Evolutionary conservation across 805 yeast genomes (phyloP).

Genomic region (Phaffomyces antillensis): DNA sequence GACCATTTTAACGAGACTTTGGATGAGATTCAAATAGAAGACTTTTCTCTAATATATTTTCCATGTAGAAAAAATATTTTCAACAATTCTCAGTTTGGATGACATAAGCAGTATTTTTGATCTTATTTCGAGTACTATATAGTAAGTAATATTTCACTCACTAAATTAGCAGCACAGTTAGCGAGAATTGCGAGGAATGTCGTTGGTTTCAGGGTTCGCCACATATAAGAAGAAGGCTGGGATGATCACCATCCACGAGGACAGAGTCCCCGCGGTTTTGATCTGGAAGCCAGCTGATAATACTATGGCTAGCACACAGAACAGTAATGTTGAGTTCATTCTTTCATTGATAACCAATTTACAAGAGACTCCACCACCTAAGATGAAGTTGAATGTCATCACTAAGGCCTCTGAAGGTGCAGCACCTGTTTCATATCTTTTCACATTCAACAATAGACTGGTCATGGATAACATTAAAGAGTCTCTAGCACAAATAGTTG

Average conservation of each 20-base stretch:
- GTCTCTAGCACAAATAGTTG: conserved; percentile 58
- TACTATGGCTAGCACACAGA: conserved; percentile 16
- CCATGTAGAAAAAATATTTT: not conserved
- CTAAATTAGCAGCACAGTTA: too few relatives aligned
- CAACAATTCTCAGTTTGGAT: not conserved
- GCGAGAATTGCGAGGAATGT: conserved; percentile 14
- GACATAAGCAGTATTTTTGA: not conserved
- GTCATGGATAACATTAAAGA: conserved; percentile 72
- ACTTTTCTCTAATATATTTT: not conserved
- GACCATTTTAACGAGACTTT: conserved; percentile 19
- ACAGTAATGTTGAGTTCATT: conserved; percentile 26
- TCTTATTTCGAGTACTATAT: not conserved
- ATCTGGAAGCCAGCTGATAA: conserved; percentile 55
- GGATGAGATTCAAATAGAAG: not conserved
- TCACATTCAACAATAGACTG: conserved; percentile 63
- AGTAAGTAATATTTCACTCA: too few relatives aligned
- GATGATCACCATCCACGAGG: conserved; percentile 48
- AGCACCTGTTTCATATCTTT: conserved; percentile 28
- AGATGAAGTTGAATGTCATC: conserved; percentile 57
- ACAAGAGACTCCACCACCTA: conserved; percentile 64
- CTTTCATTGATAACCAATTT: conserved; percentile 41
- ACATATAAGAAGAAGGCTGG: conserved; percentile 49
- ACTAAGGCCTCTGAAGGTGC: conserved; percentile 33
- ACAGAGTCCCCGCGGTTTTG: conserved; percentile 45
- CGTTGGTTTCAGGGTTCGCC: conserved; percentile 45